Evolutionary conservation across 176 grass and related monocot species (phyloP).

Genomic region (Eragrostis curvula): DNA sequence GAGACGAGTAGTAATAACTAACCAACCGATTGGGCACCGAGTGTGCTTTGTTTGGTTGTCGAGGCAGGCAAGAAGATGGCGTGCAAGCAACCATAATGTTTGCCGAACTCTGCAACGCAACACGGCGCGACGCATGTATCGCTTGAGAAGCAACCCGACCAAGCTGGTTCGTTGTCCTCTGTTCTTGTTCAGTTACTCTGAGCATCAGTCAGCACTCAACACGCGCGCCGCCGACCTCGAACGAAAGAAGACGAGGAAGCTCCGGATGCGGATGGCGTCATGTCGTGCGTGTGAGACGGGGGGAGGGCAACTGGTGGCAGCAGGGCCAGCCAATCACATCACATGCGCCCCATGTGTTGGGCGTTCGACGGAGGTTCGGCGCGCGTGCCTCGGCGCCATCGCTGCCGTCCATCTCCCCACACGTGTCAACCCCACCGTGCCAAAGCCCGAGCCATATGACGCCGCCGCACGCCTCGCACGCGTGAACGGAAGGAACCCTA

Average conservation of each 20-base stretch:
- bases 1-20: neutral
- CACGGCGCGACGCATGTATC: too few relatives aligned
- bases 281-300: too few relatives aligned
- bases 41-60: neutral
- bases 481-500: slow-evolving; percentile 63
- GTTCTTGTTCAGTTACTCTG: neutral
- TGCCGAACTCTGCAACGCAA: neutral
- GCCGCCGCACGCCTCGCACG: slow-evolving; percentile 40
- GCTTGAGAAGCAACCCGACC: neutral
- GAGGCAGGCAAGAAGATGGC: neutral
- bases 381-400: slow-evolving; percentile 38
- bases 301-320: too few relatives aligned
- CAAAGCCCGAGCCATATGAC: slow-evolving; percentile 65
- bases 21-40: neutral
- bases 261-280: too few relatives aligned
- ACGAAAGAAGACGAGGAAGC: too few relatives aligned
- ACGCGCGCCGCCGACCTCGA: neutral
- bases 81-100: neutral
- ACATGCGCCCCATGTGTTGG: slow-evolving; percentile 46
- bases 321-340: slow-evolving; percentile 11
- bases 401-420: slow-evolving; percentile 40
- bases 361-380: neutral
- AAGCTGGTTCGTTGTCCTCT: too few relatives aligned
- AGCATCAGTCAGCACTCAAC: neutral
- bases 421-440: slow-evolving; percentile 49